Evolutionary conservation across 192 early-diverging fungal species (phyloP).

Genomic region (Coemansia umbellata): DNA sequence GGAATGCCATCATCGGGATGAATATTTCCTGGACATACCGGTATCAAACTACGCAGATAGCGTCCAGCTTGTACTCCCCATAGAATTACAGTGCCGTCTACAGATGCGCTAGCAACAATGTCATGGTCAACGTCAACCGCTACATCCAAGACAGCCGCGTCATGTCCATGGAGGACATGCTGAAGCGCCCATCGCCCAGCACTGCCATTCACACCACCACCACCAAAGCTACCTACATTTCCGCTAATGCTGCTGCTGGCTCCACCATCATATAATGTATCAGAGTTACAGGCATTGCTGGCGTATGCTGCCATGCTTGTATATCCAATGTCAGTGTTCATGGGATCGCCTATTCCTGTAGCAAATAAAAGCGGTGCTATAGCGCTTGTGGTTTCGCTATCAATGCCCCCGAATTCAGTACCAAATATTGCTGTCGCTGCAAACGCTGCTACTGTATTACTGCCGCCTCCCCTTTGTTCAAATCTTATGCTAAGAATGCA

Average conservation of each 20-base stretch:
- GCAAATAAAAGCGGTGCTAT: conserved; percentile 25
- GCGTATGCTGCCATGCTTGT: conserved; percentile 29
- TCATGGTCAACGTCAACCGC: conserved; percentile 32
- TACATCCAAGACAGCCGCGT: conserved; percentile 30
- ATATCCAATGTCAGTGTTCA: conserved; percentile 26
- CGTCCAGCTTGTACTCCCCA: conserved; percentile 25
- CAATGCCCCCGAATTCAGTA: background rate
- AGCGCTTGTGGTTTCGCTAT: background rate
- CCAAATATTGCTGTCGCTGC: conserved; percentile 9
- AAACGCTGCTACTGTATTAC: background rate
- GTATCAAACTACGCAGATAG: conserved; percentile 29
- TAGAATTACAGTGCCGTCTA: conserved; percentile 34
- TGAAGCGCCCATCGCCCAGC: conserved; percentile 13
- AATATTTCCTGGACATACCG: background rate
- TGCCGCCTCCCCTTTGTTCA: background rate
- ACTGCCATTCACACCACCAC: background rate
- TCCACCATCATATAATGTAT: background rate
- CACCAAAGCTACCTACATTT: background rate
- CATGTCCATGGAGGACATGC: conserved; percentile 32
- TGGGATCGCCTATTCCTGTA: conserved; percentile 32
- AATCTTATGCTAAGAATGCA: conserved; percentile 4
- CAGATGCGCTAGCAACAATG: conserved; percentile 29
- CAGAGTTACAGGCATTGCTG: background rate
- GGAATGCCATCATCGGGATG: conserved; percentile 9
- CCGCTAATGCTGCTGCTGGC: background rate